These are phyloP conservation scores for Acanthamoeba sp. DNA, from an alignment of 208 protist genomes.

Conservation along the genomic window DNA sequence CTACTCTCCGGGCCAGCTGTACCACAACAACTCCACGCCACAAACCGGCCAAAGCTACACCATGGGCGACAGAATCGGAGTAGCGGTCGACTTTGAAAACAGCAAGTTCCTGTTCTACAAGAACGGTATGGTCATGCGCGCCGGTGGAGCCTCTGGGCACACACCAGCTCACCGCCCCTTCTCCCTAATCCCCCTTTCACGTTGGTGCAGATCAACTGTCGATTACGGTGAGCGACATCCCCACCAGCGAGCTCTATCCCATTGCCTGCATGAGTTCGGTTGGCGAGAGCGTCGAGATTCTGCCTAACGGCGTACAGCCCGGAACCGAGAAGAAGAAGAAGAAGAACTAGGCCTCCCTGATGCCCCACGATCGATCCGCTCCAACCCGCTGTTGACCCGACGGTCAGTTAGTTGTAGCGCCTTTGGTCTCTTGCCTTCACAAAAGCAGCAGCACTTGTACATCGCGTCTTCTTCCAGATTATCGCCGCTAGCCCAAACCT, in stretches of 20 bases:
- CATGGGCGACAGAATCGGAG: conserved; percentile 39
- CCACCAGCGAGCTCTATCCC: neutral
- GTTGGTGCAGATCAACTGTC: neutral
- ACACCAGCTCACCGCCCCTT: neutral
- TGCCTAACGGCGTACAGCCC: neutral
- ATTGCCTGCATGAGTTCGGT: conserved; percentile 43
- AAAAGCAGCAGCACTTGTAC: too few relatives aligned
- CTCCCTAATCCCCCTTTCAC: neutral
- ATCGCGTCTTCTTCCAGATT: too few relatives aligned
- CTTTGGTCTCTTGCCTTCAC: too few relatives aligned
- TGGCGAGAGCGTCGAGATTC: neutral
- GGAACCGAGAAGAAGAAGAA: conserved; percentile 4
- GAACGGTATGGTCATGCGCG: too few relatives aligned
- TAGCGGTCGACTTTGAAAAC: conserved; percentile 34
- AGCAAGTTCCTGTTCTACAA: conserved; percentile 51
- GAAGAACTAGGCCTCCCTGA: neutral
- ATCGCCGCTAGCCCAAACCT: too few relatives aligned
- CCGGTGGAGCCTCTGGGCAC: too few relatives aligned
- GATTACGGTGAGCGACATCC: neutral
- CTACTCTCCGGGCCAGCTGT: conserved; percentile 51
- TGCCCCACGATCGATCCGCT: too few relatives aligned
- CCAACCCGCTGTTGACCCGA: too few relatives aligned
- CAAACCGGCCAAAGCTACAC: conserved; percentile 25
- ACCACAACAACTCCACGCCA: conserved; percentile 52
- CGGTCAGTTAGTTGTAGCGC: too few relatives aligned